phyloP scores from a whole-genome alignment of 2,329 filamentous ascomycete genomes.

The Venturia oleaginea region DNA sequence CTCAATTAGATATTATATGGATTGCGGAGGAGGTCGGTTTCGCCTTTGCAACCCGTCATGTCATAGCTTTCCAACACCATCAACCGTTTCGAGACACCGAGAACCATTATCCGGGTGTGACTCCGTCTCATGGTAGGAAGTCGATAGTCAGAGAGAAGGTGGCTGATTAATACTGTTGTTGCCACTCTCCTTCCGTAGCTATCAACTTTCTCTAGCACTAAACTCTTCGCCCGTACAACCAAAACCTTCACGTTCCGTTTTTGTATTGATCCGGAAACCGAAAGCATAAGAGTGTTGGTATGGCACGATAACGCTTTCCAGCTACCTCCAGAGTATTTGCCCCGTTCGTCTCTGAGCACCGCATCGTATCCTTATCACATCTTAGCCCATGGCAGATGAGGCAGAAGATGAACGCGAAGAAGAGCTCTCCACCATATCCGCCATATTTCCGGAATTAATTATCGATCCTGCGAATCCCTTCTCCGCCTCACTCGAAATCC shows the following conservation, averaged over 20 bases:
- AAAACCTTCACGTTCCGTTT: not conserved
- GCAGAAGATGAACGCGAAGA: slow-evolving; percentile 48
- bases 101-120: not conserved
- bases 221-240: not conserved
- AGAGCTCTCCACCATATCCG: slow-evolving; percentile 50
- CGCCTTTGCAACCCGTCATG: not conserved
- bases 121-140: not conserved
- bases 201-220: not conserved
- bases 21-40: not conserved
- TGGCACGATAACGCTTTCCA: not conserved
- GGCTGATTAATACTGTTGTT: not conserved
- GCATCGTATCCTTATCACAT: not conserved
- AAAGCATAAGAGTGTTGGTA: not conserved
- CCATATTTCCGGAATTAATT: slow-evolving; percentile 54
- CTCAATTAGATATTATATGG: no score
- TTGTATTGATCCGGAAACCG: not conserved
- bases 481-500: slow-evolving; percentile 45
- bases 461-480: slow-evolving; percentile 38
- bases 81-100: not conserved
- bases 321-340: not conserved
- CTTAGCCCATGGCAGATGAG: not conserved
- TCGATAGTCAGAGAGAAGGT: not conserved
- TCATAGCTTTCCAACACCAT: not conserved
- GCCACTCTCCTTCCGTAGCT: not conserved
- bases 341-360: not conserved